Evolutionary conservation across 495 filamentous ascomycete species (phyloP), one percentile per base, ranked within the genome.

Genomic region (Neurospora sp.): DNA sequence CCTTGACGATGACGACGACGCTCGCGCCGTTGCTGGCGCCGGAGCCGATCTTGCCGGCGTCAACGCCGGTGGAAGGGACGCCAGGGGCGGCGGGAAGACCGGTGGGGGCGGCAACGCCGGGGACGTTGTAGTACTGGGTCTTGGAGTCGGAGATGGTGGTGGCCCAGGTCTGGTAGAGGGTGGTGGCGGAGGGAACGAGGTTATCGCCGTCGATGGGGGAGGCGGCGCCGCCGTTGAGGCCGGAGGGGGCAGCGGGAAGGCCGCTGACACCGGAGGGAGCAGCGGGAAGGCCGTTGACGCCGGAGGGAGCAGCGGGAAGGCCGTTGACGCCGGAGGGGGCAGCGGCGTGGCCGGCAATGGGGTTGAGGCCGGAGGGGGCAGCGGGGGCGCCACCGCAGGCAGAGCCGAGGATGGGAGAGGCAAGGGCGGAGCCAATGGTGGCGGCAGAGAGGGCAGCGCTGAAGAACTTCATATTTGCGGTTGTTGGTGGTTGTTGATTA

Each of bases 391-490:
- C 61, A 38, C 31, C 31, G 48, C 35, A 71, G 70, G 35, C 20
- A 38, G 27, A 37, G 39, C 39, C 53, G 38, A 69, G 65, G 41
- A 72, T 39, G 71, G 71, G 71, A 20, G 40, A 20, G 38, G 71
- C 71, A 27, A 72, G 9, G 38, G 71, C 71, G 17, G 71, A 72
- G 59, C 71, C 71, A n/a, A 44, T 70, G 12, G 69, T 38, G 45
- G 70, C 45, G 37, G 69, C 72, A 31, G 69, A 69, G 40, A 70
- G 42, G 37, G 72, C 69, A 37, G 72, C 69, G 59, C 20, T 72
- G 71, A 72, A 72, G 71, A 72, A 71, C 70, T 71, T 72, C 71
- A 72, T 72, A 8, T 65, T 65, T 65, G 53, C 53, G 53, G 53
- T 65, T 65, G 53, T 65, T 65, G 53, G 53, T 65, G 53, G 53